Percentiles rank a stretch among this genome's conserved stretches.
phyloP scores from a whole-genome alignment of 805 yeast species.

The baker's yeast (Saccharomyces cerevisiae) region DNA sequence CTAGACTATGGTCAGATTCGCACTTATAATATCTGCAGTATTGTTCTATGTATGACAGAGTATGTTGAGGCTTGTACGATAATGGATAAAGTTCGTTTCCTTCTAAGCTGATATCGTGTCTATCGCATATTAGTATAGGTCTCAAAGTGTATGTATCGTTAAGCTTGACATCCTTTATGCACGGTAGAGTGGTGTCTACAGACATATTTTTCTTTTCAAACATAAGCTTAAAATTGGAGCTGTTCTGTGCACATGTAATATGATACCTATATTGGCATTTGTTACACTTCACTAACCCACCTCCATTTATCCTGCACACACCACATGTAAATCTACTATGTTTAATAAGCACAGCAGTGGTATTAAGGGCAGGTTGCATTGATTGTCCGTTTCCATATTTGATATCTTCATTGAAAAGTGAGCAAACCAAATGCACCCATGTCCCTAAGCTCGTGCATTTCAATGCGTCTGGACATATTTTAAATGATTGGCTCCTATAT shows the following conservation, averaged over 20 bases:
- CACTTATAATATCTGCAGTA: slow-evolving; percentile 8
- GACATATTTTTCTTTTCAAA: slow-evolving; percentile 5
- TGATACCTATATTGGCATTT: slow-evolving; percentile 15
- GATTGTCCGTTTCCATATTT: slow-evolving; percentile 35
- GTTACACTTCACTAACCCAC: slow-evolving; percentile 32
- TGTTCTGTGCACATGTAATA: slow-evolving; percentile 23
- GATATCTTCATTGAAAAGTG: slow-evolving; percentile 43
- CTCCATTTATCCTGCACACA: slow-evolving; percentile 40
- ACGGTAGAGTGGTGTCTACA: neutral
- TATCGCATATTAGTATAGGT: slow-evolving; percentile 10
- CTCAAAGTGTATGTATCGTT: slow-evolving; percentile 1
- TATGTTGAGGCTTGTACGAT: neutral
- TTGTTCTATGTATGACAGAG: slow-evolving; percentile 5
- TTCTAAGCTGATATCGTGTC: neutral
- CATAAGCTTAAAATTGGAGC: slow-evolving; percentile 6
- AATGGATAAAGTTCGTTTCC: neutral
- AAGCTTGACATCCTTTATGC: neutral
- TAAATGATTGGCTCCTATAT: slow-evolving; percentile 35
- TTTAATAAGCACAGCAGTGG: slow-evolving; percentile 25
- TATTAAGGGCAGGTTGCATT: slow-evolving; percentile 43
- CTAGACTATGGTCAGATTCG: slow-evolving; percentile 1
- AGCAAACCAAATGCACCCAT: slow-evolving; percentile 78
- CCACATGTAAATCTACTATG: slow-evolving; percentile 35
- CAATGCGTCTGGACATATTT: slow-evolving; percentile 51
- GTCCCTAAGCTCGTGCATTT: slow-evolving; percentile 57